Base-by-base conservation (phyloP, 1,284 basidiomycete genomes). In the Cutaneotrichosporon dermatis region DNA sequence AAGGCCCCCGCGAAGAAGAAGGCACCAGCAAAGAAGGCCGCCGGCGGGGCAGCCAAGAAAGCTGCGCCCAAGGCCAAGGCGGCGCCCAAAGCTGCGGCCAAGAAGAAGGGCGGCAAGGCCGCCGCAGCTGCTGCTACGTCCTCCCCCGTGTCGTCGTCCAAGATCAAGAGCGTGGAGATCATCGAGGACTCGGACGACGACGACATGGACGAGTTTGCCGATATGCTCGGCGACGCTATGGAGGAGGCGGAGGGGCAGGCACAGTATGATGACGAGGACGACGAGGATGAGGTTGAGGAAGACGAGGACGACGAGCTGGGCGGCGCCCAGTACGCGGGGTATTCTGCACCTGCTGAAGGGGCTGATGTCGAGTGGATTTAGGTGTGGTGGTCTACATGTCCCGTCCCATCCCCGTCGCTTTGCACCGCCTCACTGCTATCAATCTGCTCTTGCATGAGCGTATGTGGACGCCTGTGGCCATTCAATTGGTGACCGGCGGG, bases 121-220 rank as follows among this genome's bases (percentile, higher is more conserved):
- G 25, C 59, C 4, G 57, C 57, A 15, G 15, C 53, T 2, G 25
- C 25, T 25, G 3, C 25, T 2, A 2, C 25, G 25, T 41, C 64
- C 5, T 41, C 64, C 57, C n/a, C 61, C 35, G 44, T 25, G 6
- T 8, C 51, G 3, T 25, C 25, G 25, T 16, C 39, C 10, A 75
- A 75, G 60, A 59, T 68, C 64, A 75, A 75, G 60, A 71, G 69
- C 39, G 68, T 67, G 4, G 73, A 73, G 58, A 70, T 69, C 44
- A 75, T 75, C 44, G 71, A 76, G 50, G 73, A 76, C 57, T 72
- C 72, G 44, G 73, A 74, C 55, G 73, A 74, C 25, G 25, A 25
- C 49, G 70, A 71, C 40, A 66, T 71, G 39, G 73, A 75, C 57
- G 73, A 75, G 54, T 76, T 75, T 61, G 74, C 74, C 2, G 1